phyloP scores from a whole-genome alignment of 257 asterid genomes.

The Solanum medicagineum region DNA sequence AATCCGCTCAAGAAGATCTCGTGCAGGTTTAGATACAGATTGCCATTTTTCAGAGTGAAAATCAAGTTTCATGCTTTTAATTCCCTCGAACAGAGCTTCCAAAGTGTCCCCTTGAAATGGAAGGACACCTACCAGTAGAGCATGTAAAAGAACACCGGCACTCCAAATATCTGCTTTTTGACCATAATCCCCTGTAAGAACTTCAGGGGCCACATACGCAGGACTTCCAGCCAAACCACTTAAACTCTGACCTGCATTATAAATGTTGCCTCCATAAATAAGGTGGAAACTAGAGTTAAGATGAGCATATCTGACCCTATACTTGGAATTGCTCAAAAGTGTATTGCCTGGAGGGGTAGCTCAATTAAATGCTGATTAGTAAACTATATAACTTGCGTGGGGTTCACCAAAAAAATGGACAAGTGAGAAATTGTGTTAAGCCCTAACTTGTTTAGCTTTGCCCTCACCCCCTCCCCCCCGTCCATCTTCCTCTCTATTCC shows the following conservation, averaged over 20 bases:
- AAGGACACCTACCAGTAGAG: constrained; percentile 27
- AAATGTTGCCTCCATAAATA: background rate
- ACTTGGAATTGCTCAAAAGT: background rate
- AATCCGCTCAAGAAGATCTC: constrained; percentile 34
- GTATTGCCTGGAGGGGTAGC: background rate
- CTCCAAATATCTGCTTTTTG: constrained; percentile 38
- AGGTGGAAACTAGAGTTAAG: background rate
- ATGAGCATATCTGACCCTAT: background rate
- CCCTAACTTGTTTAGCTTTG: background rate
- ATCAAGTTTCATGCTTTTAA: constrained; percentile 24
- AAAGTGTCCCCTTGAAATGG: constrained; percentile 33
- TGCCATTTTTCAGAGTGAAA: constrained; percentile 29
- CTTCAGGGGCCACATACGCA: constrained; percentile 42
- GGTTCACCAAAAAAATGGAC: background rate
- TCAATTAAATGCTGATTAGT: background rate
- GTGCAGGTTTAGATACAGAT: constrained; percentile 35
- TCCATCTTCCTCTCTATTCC: background rate
- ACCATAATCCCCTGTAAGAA: constrained; percentile 22
- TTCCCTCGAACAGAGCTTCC: constrained; percentile 26
- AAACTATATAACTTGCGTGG: background rate
- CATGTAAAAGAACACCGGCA: constrained; percentile 40
- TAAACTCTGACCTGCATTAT: constrained; percentile 23
- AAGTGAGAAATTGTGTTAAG: background rate
- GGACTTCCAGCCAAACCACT: constrained; percentile 47
- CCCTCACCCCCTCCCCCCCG: no score